A percentile compares a stretch with the other conserved stretches of the same genome.
phyloP scores from a whole-genome alignment of 2,329 filamentous ascomycete species.

The Nannizzia gypsea region DNA sequence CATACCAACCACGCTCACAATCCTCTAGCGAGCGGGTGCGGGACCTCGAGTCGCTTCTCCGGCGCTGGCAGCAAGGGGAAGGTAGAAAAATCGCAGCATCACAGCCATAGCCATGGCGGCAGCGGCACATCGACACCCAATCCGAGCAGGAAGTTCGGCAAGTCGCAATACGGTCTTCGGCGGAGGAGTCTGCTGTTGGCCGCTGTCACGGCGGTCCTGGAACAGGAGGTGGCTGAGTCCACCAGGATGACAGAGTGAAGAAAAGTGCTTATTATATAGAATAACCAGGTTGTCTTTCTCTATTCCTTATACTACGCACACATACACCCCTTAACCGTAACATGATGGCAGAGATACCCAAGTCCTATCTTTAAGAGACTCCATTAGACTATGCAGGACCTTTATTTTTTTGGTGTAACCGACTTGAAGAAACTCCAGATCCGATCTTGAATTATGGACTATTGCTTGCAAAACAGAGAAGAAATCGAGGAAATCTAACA shows the following conservation, averaged over 20 bases:
- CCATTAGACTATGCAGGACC: neutral
- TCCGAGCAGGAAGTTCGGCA: neutral
- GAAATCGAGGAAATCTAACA: slow-evolving; percentile 4
- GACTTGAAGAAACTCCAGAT: neutral
- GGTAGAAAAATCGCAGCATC: slow-evolving; percentile 11
- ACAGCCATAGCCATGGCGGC: neutral
- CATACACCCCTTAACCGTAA: neutral
- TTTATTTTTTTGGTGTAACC: neutral
- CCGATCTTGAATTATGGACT: neutral
- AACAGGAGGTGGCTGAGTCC: slow-evolving; percentile 8
- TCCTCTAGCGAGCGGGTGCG: neutral
- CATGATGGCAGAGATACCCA: neutral
- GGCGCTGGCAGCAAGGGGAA: slow-evolving; percentile 7
- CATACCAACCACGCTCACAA: neutral
- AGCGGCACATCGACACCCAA: neutral
- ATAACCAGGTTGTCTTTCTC: neutral
- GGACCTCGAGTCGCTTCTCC: neutral
- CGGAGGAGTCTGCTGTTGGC: slow-evolving; percentile 15
- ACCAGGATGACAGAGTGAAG: neutral
- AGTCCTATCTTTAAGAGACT: neutral
- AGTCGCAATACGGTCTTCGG: slow-evolving; percentile 10
- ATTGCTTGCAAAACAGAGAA: neutral
- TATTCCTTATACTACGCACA: no score
- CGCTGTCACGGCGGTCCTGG: slow-evolving; percentile 14
- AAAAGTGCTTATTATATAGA: no score